Percentiles rank a stretch among this genome's conserved stretches.
phyloP scores from a whole-genome alignment of 1,284 basidiomycete genomes.

The Ganoderma lingzhi region DNA sequence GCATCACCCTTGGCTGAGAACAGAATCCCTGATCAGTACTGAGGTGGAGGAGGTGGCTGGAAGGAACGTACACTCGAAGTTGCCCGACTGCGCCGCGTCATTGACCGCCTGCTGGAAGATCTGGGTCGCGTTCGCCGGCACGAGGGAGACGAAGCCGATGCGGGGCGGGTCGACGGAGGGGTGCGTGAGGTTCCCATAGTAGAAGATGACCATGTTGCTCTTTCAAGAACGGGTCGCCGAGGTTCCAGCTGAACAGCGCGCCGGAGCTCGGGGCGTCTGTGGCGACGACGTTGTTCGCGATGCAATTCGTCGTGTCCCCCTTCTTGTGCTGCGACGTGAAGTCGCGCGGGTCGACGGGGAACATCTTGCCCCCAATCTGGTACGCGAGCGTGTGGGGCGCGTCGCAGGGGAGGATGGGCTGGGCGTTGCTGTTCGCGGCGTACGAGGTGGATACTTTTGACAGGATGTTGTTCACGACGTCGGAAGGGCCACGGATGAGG shows the following conservation, averaged over 20 bases:
- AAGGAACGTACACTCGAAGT: slow-evolving; percentile 41
- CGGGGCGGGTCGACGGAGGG: slow-evolving; percentile 70
- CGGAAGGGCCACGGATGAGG: slow-evolving; percentile 47
- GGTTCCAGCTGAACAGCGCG: slow-evolving; percentile 43
- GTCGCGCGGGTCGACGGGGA: slow-evolving; percentile 74
- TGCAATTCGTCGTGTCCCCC: slow-evolving; percentile 53
- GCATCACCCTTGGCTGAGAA: slow-evolving; percentile 21
- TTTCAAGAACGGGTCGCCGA: slow-evolving; percentile 54
- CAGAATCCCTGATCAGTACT: background rate
- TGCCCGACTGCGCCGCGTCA: slow-evolving; percentile 46
- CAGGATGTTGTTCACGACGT: slow-evolving; percentile 51
- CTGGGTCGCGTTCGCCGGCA: slow-evolving; percentile 58
- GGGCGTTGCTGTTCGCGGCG: slow-evolving; percentile 37
- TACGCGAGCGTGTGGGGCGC: slow-evolving; percentile 64
- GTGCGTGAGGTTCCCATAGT: slow-evolving; percentile 71
- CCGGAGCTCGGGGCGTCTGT: slow-evolving; percentile 23
- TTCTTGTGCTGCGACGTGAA: slow-evolving; percentile 53
- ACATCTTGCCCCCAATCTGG: slow-evolving; percentile 67
- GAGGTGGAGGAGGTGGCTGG: too few species aligned
- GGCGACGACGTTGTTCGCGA: slow-evolving; percentile 54
- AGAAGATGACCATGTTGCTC: slow-evolving; percentile 56
- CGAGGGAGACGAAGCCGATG: slow-evolving; percentile 75
- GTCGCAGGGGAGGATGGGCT: slow-evolving; percentile 49
- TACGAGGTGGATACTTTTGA: slow-evolving; percentile 45
- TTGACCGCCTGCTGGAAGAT: slow-evolving; percentile 49